These are phyloP conservation scores for Candida ponderosae DNA, from an alignment of 805 yeast genomes.

Conservation along the genomic window DNA sequence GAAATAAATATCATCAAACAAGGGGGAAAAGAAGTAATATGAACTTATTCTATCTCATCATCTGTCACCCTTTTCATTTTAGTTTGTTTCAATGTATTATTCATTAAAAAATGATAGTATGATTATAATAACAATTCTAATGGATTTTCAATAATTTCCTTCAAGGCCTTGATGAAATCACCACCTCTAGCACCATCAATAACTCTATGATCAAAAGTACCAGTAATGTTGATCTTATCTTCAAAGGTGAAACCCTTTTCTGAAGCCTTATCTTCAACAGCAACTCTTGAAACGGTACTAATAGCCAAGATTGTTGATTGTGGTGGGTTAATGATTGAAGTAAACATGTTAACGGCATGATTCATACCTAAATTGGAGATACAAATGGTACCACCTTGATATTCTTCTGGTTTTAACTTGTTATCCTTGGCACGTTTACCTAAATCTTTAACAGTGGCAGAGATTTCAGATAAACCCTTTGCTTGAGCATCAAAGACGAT, in stretches of 20 bases:
- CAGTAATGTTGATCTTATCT: constrained; percentile 85
- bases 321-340: constrained; percentile 97
- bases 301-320: constrained; percentile 91
- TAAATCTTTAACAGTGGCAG: constrained; percentile 78
- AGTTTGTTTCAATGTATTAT: too few relatives aligned
- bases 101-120: not conserved
- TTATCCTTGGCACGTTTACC: constrained; percentile 95
- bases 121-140: constrained; percentile 76
- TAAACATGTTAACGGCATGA: constrained; percentile 84
- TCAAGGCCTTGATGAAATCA: constrained; percentile 90
- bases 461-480: constrained; percentile 80
- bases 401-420: constrained; percentile 92
- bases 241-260: constrained; percentile 91
- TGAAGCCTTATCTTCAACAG: constrained; percentile 85
- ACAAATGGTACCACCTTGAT: constrained; percentile 98
- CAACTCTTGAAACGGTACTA: constrained; percentile 87
- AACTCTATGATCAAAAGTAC: constrained; percentile 96
- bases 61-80: too few relatives aligned
- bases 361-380: constrained; percentile 99
- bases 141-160: constrained; percentile 91
- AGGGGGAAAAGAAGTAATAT: too few relatives aligned
- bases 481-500: constrained; percentile 83
- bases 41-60: too few relatives aligned
- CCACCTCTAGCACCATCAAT: constrained; percentile 98
- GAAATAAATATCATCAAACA: too few relatives aligned